Percentiles rank a stretch among this genome's conserved stretches.
Evolutionary conservation across 441 rosid species (phyloP).

Genomic region (Gossypium trilobum): DNA sequence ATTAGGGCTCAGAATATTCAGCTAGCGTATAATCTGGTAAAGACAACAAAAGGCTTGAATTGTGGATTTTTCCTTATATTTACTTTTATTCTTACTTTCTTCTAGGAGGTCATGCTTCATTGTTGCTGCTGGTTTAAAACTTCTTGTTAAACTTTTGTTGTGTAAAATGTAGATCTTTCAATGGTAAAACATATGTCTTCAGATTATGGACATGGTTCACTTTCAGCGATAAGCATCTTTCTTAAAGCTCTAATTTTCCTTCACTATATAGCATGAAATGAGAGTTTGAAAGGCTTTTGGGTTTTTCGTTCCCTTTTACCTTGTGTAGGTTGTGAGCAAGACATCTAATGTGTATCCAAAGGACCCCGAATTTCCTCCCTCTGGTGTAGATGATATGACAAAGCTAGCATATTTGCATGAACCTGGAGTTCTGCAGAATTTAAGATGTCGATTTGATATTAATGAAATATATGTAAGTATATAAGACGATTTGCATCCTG

Average conservation of each 20-base stretch:
- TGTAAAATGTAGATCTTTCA: neutral
- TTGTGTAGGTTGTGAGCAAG: conserved; percentile 52
- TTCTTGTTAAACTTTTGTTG: neutral
- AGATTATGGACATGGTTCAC: neutral
- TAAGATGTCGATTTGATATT: conserved; percentile 47
- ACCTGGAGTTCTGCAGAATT: conserved; percentile 81
- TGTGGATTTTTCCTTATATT: neutral
- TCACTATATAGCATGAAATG: neutral
- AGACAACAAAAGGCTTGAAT: neutral
- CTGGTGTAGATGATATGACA: conserved; percentile 92
- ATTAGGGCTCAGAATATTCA: neutral
- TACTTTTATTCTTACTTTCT: neutral
- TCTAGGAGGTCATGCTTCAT: neutral
- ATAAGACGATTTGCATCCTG: conserved; percentile 9
- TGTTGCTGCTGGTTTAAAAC: neutral
- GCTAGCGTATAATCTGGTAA: neutral
- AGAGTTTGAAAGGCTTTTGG: neutral
- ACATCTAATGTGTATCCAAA: conserved; percentile 50
- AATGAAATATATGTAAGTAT: conserved; percentile 87
- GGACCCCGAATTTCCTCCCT: conserved; percentile 78
- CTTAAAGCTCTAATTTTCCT: neutral
- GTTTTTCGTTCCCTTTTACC: neutral
- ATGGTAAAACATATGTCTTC: neutral
- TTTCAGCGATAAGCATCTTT: neutral
- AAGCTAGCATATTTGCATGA: conserved; percentile 89